These are phyloP conservation scores for Tilletia horrida DNA, from an alignment of 1,284 basidiomycete genomes.

Conservation along the genomic window DNA sequence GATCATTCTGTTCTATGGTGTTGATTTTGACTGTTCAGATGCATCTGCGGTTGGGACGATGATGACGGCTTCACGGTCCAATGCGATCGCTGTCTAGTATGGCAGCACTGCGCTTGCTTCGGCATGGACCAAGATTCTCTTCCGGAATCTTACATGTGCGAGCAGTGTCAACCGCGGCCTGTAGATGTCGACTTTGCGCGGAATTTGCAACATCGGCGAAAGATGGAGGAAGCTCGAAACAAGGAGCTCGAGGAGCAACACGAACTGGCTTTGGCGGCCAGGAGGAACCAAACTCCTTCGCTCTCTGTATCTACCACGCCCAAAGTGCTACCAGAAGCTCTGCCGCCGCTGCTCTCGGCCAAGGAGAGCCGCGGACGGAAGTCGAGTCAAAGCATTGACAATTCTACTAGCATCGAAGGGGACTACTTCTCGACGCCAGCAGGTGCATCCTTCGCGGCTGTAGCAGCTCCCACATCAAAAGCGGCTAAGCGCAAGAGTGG, in stretches of 20 bases:
- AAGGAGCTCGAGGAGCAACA: constrained; percentile 34
- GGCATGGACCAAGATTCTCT: constrained; percentile 60
- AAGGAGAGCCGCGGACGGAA: constrained; percentile 6
- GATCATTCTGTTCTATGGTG: background rate
- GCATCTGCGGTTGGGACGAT: constrained; percentile 68
- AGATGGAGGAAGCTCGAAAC: constrained; percentile 45
- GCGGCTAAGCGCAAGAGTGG: background rate
- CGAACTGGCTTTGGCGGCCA: background rate
- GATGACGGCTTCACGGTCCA: constrained; percentile 91
- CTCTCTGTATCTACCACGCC: constrained; percentile 20
- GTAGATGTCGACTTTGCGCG: constrained; percentile 49
- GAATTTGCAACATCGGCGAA: constrained; percentile 43
- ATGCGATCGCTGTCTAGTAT: constrained; percentile 80
- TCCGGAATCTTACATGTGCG: constrained; percentile 64
- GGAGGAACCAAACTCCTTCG: constrained; percentile 23
- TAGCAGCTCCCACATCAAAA: background rate
- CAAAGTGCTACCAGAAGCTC: constrained; percentile 17
- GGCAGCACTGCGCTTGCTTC: constrained; percentile 88
- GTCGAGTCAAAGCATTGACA: constrained; percentile 1
- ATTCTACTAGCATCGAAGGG: background rate
- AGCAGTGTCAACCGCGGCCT: constrained; percentile 54
- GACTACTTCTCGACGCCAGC: constrained; percentile 6
- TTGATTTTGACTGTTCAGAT: constrained; percentile 57
- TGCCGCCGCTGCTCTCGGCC: background rate
- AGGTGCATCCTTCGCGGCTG: background rate